Conservation (phyloP, 139 green algal genomes). For the Spirogloea muscicola region DNA sequence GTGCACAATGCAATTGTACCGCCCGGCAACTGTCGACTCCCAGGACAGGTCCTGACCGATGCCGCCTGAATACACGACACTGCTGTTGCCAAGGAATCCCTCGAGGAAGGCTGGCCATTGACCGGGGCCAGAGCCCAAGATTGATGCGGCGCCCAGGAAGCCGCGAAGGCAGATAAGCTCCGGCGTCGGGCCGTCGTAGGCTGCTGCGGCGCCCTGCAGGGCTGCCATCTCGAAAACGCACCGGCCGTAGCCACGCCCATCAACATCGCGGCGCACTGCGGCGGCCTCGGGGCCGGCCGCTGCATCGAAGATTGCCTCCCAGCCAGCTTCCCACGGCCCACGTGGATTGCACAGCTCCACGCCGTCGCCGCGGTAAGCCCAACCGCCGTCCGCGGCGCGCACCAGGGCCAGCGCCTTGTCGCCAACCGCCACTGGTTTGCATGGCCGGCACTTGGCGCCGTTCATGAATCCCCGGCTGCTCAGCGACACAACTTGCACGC, state of each 20-base stretch:
- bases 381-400: not conserved
- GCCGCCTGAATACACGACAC: too few relatives aligned
- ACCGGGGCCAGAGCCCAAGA: too few relatives aligned
- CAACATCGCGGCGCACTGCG: not conserved
- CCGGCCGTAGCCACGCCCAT: not conserved
- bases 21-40: too few relatives aligned
- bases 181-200: not conserved
- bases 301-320: slow-evolving; percentile 5
- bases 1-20: too few relatives aligned
- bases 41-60: too few relatives aligned
- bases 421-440: not conserved
- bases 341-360: slow-evolving; percentile 16
- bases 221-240: not conserved
- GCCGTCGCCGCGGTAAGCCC: not conserved
- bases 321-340: slow-evolving; percentile 4
- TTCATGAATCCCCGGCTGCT: slow-evolving; percentile 13
- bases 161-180: not conserved
- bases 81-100: too few relatives aligned
- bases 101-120: too few relatives aligned
- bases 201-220: not conserved
- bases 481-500: slow-evolving; percentile 3
- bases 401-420: slow-evolving; percentile 2
- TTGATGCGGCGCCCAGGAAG: not conserved
- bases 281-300: not conserved
- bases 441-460: slow-evolving; percentile 36